A percentile compares a stretch with the other conserved stretches of the same genome.
phyloP scores from a whole-genome alignment of 108 stramenopile species.

The Pelagomonas calceolata region DNA sequence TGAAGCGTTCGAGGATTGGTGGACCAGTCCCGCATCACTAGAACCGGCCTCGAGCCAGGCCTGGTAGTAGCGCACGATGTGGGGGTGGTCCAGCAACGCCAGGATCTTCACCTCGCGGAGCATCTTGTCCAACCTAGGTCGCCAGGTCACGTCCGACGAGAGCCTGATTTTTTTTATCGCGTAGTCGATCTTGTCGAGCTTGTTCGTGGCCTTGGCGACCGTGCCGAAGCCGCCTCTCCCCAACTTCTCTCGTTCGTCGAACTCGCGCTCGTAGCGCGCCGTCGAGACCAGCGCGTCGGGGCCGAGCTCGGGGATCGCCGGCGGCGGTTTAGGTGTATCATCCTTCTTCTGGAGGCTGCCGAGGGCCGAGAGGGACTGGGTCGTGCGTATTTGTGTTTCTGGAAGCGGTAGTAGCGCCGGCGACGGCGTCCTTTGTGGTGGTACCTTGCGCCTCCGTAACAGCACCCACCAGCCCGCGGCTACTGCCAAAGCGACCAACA shows the following conservation, averaged over 20 bases:
- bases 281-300: neutral
- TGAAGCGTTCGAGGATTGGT: too few species aligned
- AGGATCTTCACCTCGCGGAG: slow-evolving; percentile 88
- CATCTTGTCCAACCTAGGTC: slow-evolving; percentile 50
- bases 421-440: too few species aligned
- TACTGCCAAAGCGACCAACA: too few species aligned
- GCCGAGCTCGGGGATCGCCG: too few species aligned
- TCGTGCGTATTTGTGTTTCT: too few species aligned
- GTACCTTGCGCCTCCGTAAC: too few species aligned
- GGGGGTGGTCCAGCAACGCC: slow-evolving; percentile 75
- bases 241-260: slow-evolving; percentile 37
- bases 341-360: too few species aligned
- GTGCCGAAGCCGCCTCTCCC: slow-evolving; percentile 81
- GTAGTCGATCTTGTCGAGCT: slow-evolving; percentile 73
- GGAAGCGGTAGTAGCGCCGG: too few species aligned
- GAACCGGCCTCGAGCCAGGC: slow-evolving; percentile 71
- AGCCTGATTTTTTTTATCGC: slow-evolving; percentile 86
- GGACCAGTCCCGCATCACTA: too few species aligned
- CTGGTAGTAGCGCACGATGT: slow-evolving; percentile 91
- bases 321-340: too few species aligned
- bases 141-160: slow-evolving; percentile 6
- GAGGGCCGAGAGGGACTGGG: too few species aligned
- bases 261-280: slow-evolving; percentile 64
- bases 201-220: slow-evolving; percentile 63
- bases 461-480: too few species aligned